Conservation (phyloP, 768 basidiomycete genomes). For the Tricholoma terreum region DNA sequence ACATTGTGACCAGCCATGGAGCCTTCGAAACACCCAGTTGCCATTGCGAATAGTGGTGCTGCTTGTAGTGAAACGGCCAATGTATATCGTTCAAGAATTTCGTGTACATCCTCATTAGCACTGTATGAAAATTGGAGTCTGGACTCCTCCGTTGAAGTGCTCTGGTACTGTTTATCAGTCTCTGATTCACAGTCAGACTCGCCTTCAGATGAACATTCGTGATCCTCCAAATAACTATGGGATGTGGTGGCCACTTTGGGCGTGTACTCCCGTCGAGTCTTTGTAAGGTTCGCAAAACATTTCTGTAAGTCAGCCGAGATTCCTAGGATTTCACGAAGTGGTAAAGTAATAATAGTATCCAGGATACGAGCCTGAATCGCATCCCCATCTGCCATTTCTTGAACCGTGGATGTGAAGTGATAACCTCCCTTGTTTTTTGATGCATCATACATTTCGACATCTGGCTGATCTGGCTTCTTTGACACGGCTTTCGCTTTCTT, state of each 20-base stretch:
- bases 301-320: conserved; percentile 4
- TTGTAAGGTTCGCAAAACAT: conserved; percentile 1
- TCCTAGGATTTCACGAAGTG: conserved; percentile 1
- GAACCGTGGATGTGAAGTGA: neutral
- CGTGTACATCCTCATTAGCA: neutral
- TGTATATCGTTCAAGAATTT: conserved; percentile 8
- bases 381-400: neutral
- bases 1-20: neutral
- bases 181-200: neutral
- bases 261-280: conserved; percentile 1
- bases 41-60: conserved; percentile 11
- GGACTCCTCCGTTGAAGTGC: neutral
- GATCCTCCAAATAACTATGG: neutral
- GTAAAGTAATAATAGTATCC: conserved; percentile 1
- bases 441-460: neutral
- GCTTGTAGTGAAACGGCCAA: conserved; percentile 8
- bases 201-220: neutral
- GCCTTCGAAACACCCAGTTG: conserved; percentile 3
- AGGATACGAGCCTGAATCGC: conserved; percentile 1
- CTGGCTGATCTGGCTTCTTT: neutral
- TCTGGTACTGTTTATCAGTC: neutral
- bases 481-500: neutral
- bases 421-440: too few species aligned
- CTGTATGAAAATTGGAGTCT: neutral
- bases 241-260: neutral